Base-by-base conservation (phyloP, 73 alveolate species). In the Blepharisma stoltei region DNA sequence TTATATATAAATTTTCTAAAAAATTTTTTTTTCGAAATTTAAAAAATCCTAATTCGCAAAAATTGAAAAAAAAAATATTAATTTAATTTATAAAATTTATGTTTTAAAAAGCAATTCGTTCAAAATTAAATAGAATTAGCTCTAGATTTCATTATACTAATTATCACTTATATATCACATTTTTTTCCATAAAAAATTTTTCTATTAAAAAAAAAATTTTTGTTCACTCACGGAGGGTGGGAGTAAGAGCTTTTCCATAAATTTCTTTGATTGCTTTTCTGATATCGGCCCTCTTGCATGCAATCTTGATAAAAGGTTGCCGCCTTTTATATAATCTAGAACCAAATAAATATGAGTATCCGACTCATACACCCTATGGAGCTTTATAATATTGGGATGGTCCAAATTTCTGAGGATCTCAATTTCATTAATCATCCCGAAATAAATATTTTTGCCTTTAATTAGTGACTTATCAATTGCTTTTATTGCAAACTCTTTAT, bases 261-360 rank as follows among this genome's bases (percentile, higher is more conserved):
- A 76, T 54, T 54, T 78, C 23, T 71, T 75, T 14, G 89, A 78
- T 47, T 67, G 53, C 48, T 81, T 78, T 76, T 88, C 95, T 49
- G 85, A 76, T n/a, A 88, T 67, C 27, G 71, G 41, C n/a, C 49
- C 71, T 67, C 70, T 82, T 45, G 71, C 46, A 18, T 41, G 23
- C 41, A 88, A 46, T 37, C 89, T 67, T 32, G 86, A 76, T 41
- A 76, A 82, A 41, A 88, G 80, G 55, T 78, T 83, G 46, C 90
- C 93, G 3, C 95, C 95, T 38, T 53, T 78, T 11, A 81, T 60
- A 66, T 81, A 86, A n/a, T 88, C 95, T 65, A 70, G 70, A 7
- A 87, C 87, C 11, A 89, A 77, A 65, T 70, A 83, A 6, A 89
- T 54, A 44, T 67, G 27, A 4, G 54, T 43, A 6, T 84, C 88